These are phyloP conservation scores for Harringtonia lauricola DNA, from an alignment of 2,329 filamentous ascomycete species.

Conservation along the genomic window DNA sequence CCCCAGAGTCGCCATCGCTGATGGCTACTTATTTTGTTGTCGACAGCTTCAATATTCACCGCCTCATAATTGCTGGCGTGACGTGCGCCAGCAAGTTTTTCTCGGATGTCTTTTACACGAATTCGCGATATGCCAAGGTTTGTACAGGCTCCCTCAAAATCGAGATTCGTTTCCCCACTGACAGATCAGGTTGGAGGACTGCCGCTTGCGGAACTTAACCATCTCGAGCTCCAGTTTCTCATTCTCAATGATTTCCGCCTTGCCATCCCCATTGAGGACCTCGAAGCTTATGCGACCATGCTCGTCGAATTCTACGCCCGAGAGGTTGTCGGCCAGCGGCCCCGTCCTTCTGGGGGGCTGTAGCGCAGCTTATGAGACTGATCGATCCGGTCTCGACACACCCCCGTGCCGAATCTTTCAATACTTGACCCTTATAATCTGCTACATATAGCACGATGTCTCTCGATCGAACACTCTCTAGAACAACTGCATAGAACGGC, in stretches of 20 bases:
- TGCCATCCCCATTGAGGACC: conserved; percentile 83
- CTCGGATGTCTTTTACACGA: conserved; percentile 97
- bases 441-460: too few species aligned
- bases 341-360: conserved; percentile 2
- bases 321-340: conserved; percentile 55
- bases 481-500: background rate
- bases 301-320: conserved; percentile 94
- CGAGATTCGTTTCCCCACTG: conserved; percentile 10
- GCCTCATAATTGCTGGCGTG: conserved; percentile 90
- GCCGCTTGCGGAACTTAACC: conserved; percentile 84
- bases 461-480: too few species aligned
- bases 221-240: conserved; percentile 91
- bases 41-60: conserved; percentile 97
- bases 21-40: conserved; percentile 68
- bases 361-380: background rate
- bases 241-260: conserved; percentile 93
- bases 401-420: background rate
- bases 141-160: conserved; percentile 15
- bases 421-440: background rate
- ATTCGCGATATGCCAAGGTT: conserved; percentile 98
- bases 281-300: conserved; percentile 97
- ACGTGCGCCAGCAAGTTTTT: conserved; percentile 99
- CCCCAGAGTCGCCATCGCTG: background rate
- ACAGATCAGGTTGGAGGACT: conserved; percentile 72
- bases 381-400: too few species aligned